Evolutionary conservation across 345 rosid species (phyloP).

Genomic region (Euphorbia lathyris): DNA sequence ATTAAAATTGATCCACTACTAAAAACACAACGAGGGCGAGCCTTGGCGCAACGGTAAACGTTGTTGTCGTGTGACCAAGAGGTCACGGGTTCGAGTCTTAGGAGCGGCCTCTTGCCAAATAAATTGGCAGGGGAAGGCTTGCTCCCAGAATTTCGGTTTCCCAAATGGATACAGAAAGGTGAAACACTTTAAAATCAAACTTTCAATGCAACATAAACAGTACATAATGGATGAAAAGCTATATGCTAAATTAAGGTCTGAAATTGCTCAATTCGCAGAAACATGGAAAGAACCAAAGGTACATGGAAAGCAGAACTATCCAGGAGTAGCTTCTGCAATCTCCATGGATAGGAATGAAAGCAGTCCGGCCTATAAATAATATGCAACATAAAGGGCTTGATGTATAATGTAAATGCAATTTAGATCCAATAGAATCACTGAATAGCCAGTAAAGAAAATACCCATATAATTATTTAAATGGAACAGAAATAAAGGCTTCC

Average conservation of each 20-base stretch:
- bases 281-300: not conserved
- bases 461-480: not conserved
- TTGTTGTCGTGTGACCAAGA: no score
- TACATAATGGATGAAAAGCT: not conserved
- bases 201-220: no score
- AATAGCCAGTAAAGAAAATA: slow-evolving; percentile 5
- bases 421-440: not conserved
- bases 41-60: no score
- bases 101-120: no score
- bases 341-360: not conserved
- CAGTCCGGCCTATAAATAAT: not conserved
- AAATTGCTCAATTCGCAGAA: not conserved
- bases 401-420: not conserved
- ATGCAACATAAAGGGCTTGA: not conserved
- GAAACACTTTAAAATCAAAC: no score
- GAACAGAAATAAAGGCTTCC: slow-evolving; percentile 3
- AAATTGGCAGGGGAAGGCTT: no score
- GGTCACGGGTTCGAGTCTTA: no score
- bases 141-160: no score
- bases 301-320: not conserved
- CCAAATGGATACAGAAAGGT: no score
- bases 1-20: no score
- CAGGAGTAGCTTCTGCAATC: not conserved
- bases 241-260: not conserved
- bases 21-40: no score